Evolutionary conservation across 495 filamentous ascomycete species (phyloP), one percentile per base, ranked within the genome.

Genomic region (Lepidopterella palustris): DNA sequence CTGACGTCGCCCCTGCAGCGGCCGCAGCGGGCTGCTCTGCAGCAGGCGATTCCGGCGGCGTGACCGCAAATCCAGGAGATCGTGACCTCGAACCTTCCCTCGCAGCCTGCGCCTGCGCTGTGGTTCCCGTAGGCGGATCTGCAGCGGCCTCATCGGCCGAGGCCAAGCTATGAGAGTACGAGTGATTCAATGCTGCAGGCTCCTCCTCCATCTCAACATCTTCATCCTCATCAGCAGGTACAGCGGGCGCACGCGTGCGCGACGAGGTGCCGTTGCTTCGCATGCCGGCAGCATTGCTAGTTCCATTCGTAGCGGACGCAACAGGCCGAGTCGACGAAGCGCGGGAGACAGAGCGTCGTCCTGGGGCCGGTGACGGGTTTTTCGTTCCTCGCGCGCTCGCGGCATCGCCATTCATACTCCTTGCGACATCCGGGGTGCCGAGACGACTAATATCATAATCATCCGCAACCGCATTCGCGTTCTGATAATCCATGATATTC

Each of bases 401-500:
- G n/a, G n/a, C 60, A 23, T 65, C 66, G 2, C 62, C 66, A 49
- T 69, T 65, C 18, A 60, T 26, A 31, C 21, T 42, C 27, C 63
- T 48, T 20, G 45, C n/a, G 9, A 26, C 63, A 18, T 52, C 62
- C 25, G 53, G 53, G 11, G 51, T 59, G 5, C 40, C 56, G 8
- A n/a, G 51, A 28, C 47, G 52, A 21, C 25, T 57, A n/a, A n/a
- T n/a, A 18, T 28, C 31, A 3, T 27, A 42, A 9, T 83, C 86
- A 54, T 89, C 87, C 2, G 79, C 70, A 29, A 77, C 73, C 50
- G 85, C 82, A 60, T 80, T 61, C 23, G 84, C 71, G 63, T 88
- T 84, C 29, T 83, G 77, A 71, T 84, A 92, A 64, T 88, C 90
- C 65, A 82, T 80, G 55, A 90, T 87, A 48, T 87, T 84, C 25